A percentile compares a stretch with the other conserved stretches of the same genome.
These are phyloP conservation scores for Neurospora discreta DNA, from an alignment of 495 filamentous ascomycete genomes.

Conservation along the genomic window DNA sequence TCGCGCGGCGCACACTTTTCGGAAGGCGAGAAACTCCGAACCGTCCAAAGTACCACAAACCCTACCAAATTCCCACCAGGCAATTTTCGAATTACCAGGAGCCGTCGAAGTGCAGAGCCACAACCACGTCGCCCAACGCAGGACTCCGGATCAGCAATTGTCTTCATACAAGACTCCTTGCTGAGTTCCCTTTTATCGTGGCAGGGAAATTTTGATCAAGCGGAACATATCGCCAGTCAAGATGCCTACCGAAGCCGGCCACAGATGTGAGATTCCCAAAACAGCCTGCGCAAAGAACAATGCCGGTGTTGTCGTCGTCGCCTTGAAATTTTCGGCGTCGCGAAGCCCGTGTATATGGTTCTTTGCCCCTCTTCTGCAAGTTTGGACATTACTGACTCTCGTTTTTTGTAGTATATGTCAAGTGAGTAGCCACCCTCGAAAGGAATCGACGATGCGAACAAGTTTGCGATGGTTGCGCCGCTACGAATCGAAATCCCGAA, in stretches of 20 bases:
- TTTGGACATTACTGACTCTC: conserved; percentile 21
- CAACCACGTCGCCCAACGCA: conserved; percentile 29
- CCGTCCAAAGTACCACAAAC: conserved; percentile 15
- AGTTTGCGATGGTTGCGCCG: not conserved
- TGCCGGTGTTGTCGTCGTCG: conserved; percentile 1
- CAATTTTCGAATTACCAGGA: conserved; percentile 26
- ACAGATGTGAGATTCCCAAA: conserved; percentile 58
- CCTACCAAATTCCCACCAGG: conserved; percentile 23
- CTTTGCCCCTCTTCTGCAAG: not conserved
- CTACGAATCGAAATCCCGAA: not conserved
- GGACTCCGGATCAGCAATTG: conserved; percentile 25
- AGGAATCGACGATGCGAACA: conserved; percentile 3
- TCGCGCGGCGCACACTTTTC: not conserved
- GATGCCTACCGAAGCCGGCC: conserved; percentile 75
- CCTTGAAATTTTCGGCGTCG: not conserved
- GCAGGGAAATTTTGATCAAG: conserved; percentile 24
- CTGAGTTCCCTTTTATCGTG: conserved; percentile 22
- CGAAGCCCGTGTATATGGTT: conserved; percentile 2
- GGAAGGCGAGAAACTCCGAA: conserved; percentile 15
- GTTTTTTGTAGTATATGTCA: conserved; percentile 67
- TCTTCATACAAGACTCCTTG: conserved; percentile 21
- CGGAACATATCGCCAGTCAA: conserved; percentile 39
- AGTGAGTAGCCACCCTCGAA: conserved; percentile 52
- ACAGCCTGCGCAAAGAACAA: not conserved
- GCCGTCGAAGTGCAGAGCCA: conserved; percentile 22